These are phyloP conservation scores for Pseudopithomyces chartarum DNA, from an alignment of 2,329 filamentous ascomycete species.

Conservation along the genomic window DNA sequence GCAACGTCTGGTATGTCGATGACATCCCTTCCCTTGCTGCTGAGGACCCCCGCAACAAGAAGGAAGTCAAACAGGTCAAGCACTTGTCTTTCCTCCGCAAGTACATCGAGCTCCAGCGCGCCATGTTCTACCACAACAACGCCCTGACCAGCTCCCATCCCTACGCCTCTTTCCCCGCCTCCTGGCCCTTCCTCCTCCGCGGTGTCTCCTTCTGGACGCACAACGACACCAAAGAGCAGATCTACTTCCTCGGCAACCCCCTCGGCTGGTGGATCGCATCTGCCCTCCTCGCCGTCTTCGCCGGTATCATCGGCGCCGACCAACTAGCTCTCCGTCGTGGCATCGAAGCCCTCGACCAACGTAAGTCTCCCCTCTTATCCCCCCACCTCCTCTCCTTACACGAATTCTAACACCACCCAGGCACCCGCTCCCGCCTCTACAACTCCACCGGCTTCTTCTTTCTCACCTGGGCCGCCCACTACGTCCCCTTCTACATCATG, in stretches of 20 bases:
- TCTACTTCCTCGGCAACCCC: conserved; percentile 98
- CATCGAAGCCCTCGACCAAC: conserved; percentile 88
- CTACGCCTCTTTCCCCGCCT: conserved; percentile 91
- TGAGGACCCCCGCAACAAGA: conserved; percentile 74
- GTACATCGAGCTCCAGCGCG: conserved; percentile 93
- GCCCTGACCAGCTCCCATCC: conserved; percentile 96
- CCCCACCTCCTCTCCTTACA: background rate
- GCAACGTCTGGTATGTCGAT: conserved; percentile 94
- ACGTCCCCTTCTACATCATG: conserved; percentile 98
- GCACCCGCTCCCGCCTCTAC: conserved; percentile 90
- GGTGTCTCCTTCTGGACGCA: conserved; percentile 99
- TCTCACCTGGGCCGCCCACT: conserved; percentile 96
- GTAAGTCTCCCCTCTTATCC: conserved; percentile 64
- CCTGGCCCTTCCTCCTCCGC: conserved; percentile 96
- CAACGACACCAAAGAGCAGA: conserved; percentile 91
- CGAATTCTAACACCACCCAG: conserved; percentile 53
- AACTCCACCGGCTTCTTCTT: conserved; percentile 99
- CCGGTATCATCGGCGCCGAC: conserved; percentile 87
- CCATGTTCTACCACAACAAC: conserved; percentile 99
- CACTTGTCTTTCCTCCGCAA: conserved; percentile 86
- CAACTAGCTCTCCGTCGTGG: conserved; percentile 92
- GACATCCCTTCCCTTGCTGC: conserved; percentile 79
- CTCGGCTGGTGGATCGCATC: conserved; percentile 97
- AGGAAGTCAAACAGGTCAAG: conserved; percentile 80
- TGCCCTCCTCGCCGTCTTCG: conserved; percentile 89